Evolutionary conservation across 2,329 filamentous ascomycete genomes (phyloP).

Genomic region (Diplodia scrobiculata): DNA sequence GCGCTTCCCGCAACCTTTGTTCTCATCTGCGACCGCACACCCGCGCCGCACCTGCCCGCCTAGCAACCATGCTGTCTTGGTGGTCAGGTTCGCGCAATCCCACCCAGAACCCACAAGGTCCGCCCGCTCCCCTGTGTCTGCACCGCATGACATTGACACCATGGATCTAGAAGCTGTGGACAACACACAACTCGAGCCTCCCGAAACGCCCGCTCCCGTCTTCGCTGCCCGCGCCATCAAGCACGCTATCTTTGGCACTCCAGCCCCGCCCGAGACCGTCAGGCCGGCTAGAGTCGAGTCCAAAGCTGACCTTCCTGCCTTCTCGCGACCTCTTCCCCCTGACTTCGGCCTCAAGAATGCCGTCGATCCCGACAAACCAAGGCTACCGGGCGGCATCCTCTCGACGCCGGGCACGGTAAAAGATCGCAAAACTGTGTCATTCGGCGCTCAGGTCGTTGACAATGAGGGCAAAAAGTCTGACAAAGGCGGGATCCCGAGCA

Average conservation of each 20-base stretch:
- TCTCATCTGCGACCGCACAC: neutral
- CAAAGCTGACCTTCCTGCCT: neutral
- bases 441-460: slow-evolving; percentile 59
- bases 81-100: slow-evolving; percentile 32
- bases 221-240: slow-evolving; percentile 69
- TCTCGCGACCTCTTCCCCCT: neutral
- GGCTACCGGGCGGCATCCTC: slow-evolving; percentile 57
- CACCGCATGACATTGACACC: slow-evolving; percentile 1
- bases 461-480: slow-evolving; percentile 54
- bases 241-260: slow-evolving; percentile 66
- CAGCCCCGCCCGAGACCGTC: slow-evolving; percentile 52
- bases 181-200: slow-evolving; percentile 49
- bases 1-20: neutral
- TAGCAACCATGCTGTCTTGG: slow-evolving; percentile 43
- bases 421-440: slow-evolving; percentile 63
- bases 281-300: slow-evolving; percentile 14
- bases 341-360: slow-evolving; percentile 2
- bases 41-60: neutral
- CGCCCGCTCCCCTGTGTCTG: neutral
- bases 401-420: slow-evolving; percentile 63
- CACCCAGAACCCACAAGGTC: slow-evolving; percentile 13
- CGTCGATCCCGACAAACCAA: neutral
- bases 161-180: slow-evolving; percentile 22
- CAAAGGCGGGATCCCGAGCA: slow-evolving; percentile 51
- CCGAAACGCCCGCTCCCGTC: slow-evolving; percentile 66